phyloP scores from a whole-genome alignment of 2,329 filamentous ascomycete genomes.

The Zasmidium cellare region DNA sequence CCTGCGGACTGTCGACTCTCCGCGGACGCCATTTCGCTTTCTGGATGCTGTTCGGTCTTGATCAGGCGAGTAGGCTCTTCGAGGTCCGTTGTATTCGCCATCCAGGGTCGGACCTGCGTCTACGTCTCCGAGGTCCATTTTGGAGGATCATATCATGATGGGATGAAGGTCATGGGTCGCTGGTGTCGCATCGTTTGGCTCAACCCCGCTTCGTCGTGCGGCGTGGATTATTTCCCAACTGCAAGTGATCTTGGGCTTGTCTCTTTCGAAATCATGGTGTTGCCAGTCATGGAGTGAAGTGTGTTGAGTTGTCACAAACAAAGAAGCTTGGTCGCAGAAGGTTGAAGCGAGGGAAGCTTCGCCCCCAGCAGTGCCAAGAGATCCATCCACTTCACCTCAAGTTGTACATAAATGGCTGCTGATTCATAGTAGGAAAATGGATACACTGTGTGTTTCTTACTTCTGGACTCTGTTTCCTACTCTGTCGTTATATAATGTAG shows the following conservation, averaged over 20 bases:
- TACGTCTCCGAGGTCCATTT: constrained; percentile 11
- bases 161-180: too few species aligned
- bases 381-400: neutral
- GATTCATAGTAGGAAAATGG: too few species aligned
- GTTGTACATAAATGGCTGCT: too few species aligned
- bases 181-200: too few species aligned
- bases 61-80: constrained; percentile 8
- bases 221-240: too few species aligned
- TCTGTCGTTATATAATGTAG: constrained; percentile 12
- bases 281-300: too few species aligned
- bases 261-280: neutral
- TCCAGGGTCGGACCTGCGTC: constrained; percentile 4
- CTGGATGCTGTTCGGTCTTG: constrained; percentile 1
- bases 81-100: neutral
- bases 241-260: too few species aligned
- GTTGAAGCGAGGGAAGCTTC: neutral
- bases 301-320: neutral
- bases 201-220: too few species aligned
- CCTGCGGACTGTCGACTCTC: neutral
- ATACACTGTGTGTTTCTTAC: too few species aligned
- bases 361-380: neutral
- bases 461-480: too few species aligned
- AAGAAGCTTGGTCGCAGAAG: neutral
- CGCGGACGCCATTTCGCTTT: neutral
- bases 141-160: neutral